Evolutionary conservation across 2,329 filamentous ascomycete species (phyloP).

Genomic region (Cladosporium halotolerans): DNA sequence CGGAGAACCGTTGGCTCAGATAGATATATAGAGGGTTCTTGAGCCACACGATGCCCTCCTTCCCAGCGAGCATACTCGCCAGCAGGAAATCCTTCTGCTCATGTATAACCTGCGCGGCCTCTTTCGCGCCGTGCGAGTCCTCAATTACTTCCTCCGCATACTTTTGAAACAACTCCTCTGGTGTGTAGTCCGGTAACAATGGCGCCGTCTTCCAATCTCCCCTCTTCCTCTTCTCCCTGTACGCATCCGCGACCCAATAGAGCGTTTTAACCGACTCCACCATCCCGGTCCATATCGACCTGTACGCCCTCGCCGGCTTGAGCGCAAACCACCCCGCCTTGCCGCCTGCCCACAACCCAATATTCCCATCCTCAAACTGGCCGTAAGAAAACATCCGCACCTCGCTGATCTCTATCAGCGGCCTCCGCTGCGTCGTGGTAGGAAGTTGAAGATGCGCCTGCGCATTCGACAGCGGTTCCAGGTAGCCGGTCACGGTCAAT

Average conservation of each 20-base stretch:
- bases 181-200: conserved; percentile 26
- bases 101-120: conserved; percentile 22
- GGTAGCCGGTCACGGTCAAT: conserved; percentile 54
- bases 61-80: conserved; percentile 38
- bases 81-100: conserved; percentile 38
- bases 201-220: conserved; percentile 31
- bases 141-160: conserved; percentile 21
- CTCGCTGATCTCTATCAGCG: conserved; percentile 44
- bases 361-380: conserved; percentile 49
- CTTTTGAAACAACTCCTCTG: conserved; percentile 35
- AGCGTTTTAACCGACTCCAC: conserved; percentile 58
- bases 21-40: conserved; percentile 37
- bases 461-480: conserved; percentile 47
- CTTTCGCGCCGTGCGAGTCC: conserved; percentile 17
- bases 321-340: conserved; percentile 64
- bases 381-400: conserved; percentile 44
- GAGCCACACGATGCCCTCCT: conserved; percentile 40
- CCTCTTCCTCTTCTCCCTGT: conserved; percentile 32
- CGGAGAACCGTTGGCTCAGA: conserved; percentile 33
- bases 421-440: conserved; percentile 1
- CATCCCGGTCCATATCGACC: conserved; percentile 52
- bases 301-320: conserved; percentile 53
- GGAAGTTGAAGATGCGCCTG: conserved; percentile 21
- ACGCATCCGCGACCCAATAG: conserved; percentile 56
- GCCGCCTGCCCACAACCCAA: conserved; percentile 61